Percentiles rank a stretch among this genome's conserved stretches.
phyloP scores from a whole-genome alignment of 1,284 basidiomycete genomes.

The Trichosporon faecale region DNA sequence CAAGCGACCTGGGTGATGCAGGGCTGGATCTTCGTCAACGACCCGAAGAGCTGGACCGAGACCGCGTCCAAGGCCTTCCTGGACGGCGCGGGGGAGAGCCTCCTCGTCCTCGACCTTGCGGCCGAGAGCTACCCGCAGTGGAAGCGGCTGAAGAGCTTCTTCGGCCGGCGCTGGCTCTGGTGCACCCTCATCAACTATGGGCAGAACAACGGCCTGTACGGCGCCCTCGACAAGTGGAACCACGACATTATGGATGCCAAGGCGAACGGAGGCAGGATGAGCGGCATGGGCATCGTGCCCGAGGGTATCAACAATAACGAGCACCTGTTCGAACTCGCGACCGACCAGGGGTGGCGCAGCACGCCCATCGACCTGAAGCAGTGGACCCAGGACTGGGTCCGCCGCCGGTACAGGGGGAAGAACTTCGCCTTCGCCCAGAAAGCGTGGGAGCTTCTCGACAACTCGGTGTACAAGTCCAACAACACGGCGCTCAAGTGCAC shows the following conservation, averaged over 20 bases:
- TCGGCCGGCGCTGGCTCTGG: constrained; percentile 56
- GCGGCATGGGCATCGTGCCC: constrained; percentile 53
- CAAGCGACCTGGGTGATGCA: constrained; percentile 56
- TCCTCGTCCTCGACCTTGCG: constrained; percentile 51
- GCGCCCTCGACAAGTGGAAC: constrained; percentile 30
- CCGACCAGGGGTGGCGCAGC: constrained; percentile 55
- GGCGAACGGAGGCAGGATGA: constrained; percentile 8
- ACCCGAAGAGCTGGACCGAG: constrained; percentile 51
- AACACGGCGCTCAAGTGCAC: constrained; percentile 50
- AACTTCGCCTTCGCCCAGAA: constrained; percentile 34
- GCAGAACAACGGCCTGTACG: constrained; percentile 55
- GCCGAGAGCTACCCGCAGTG: constrained; percentile 54
- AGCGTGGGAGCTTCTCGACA: constrained; percentile 53
- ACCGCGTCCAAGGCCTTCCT: constrained; percentile 43
- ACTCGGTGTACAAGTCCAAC: constrained; percentile 54
- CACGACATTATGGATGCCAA: constrained; percentile 12
- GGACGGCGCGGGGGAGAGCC: neutral
- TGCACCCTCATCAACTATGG: constrained; percentile 54
- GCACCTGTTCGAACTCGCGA: constrained; percentile 54
- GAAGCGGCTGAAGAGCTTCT: constrained; percentile 53
- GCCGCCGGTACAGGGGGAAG: constrained; percentile 49
- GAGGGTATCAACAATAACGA: constrained; percentile 57
- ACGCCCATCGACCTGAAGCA: constrained; percentile 42
- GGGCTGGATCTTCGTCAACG: constrained; percentile 53
- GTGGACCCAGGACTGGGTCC: constrained; percentile 50